Evolutionary conservation across 768 basidiomycete genomes (phyloP), one percentile per base, ranked within the genome.

Genomic region (Lyophyllum shimeji): DNA sequence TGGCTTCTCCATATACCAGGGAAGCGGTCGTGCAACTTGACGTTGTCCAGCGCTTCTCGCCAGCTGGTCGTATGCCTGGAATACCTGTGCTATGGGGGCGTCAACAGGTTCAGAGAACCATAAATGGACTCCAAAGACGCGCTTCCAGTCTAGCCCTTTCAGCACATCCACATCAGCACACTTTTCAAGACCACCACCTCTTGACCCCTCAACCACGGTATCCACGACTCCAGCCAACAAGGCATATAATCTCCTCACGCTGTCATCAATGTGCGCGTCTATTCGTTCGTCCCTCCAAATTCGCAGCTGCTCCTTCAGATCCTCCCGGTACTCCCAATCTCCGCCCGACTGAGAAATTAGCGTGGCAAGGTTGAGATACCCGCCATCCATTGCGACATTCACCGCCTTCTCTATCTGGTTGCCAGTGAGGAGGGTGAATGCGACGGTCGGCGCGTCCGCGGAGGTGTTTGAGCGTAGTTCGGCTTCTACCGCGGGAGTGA

Each of bases 111-210:
- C 80, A 0, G 85, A 85, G 68, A 87, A 98, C 97, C 97, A 99
- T 29, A 98, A 73, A 58, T 87, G 87, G 43, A 98, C 73, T 2
- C 93, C 97, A 66, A 98, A 91, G 0, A 87, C 87, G 18, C 94
- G 84, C 69, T 94, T 95, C 97, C 97, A 99, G 67, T 97, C 95
- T 51, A 98, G 71, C 0, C 84, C 89, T 50, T 85, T 75, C 17
- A 84, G 76, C 4, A 97, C 75, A 53, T 83, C 74, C 24, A 92
- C 65, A 53, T 87, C 85, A 12, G 75, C 67, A 65, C 78, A 78
- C 45, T 81, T 82, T 60, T 70, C 72, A 21, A 79, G 62, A 17
- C 81, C 83, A 24, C 76, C 75, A 2, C 81, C 81, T 57, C 72
- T 77, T 48, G 76, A 80, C 27, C 80, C 84, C 43, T 81, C 77